Evolutionary conservation across 1,284 basidiomycete genomes (phyloP).

Genomic region (Abortiporus biennis): DNA sequence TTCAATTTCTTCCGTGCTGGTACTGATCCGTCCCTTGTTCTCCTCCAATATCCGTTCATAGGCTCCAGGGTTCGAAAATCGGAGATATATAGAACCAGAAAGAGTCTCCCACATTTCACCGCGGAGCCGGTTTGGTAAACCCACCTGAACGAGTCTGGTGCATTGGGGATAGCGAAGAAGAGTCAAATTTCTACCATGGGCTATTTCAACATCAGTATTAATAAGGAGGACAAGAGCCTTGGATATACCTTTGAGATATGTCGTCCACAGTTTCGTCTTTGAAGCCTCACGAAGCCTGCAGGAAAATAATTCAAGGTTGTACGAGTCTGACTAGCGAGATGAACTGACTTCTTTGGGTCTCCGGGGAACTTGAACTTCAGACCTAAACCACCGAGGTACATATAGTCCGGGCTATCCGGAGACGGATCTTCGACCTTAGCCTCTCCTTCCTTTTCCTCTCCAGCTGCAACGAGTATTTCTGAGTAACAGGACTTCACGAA

Average conservation of each 20-base stretch:
- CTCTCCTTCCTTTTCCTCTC: slow-evolving; percentile 49
- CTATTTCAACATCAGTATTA: slow-evolving; percentile 28
- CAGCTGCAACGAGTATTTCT: slow-evolving; percentile 73
- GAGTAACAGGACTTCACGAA: slow-evolving; percentile 95
- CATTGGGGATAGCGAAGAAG: slow-evolving; percentile 97
- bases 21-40: slow-evolving; percentile 76
- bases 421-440: slow-evolving; percentile 39
- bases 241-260: slow-evolving; percentile 75
- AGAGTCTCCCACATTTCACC: slow-evolving; percentile 99
- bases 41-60: slow-evolving; percentile 81
- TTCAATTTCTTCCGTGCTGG: slow-evolving; percentile 98
- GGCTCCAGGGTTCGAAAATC: slow-evolving; percentile 82
- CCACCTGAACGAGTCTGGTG: slow-evolving; percentile 94
- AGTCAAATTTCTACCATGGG: slow-evolving; percentile 84
- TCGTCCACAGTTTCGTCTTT: slow-evolving; percentile 95
- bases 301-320: not conserved
- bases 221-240: not conserved
- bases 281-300: slow-evolving; percentile 87
- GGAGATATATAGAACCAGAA: slow-evolving; percentile 90
- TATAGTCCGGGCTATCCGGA: slow-evolving; percentile 50
- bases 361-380: slow-evolving; percentile 89
- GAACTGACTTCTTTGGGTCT: slow-evolving; percentile 81
- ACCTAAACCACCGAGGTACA: slow-evolving; percentile 82
- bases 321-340: not conserved
- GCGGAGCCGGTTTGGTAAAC: slow-evolving; percentile 89